phyloP scores from a whole-genome alignment of 768 basidiomycete species.

The Boletales sp. region DNA sequence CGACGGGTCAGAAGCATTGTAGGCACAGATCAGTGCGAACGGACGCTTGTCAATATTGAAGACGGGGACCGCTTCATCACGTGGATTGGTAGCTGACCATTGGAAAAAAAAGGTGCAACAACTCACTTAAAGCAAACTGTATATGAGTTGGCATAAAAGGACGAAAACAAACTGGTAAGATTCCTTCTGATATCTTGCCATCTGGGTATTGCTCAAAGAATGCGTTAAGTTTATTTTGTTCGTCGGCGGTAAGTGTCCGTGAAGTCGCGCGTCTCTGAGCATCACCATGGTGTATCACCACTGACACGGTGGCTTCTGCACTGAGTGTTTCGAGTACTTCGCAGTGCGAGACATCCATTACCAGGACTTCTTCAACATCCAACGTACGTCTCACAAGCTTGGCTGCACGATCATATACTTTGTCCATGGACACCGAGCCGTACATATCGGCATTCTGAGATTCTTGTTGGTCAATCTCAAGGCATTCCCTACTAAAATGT shows the following conservation, averaged over 20 bases:
- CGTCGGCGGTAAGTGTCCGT: slow-evolving; percentile 59
- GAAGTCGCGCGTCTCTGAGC: slow-evolving; percentile 48
- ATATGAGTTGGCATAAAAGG: slow-evolving; percentile 78
- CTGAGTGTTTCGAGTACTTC: slow-evolving; percentile 74
- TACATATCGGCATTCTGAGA: slow-evolving; percentile 22
- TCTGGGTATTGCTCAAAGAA: slow-evolving; percentile 82
- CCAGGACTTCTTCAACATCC: slow-evolving; percentile 88
- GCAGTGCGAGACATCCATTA: slow-evolving; percentile 90
- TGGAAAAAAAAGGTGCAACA: neutral
- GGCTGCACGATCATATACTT: slow-evolving; percentile 87
- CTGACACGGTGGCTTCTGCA: slow-evolving; percentile 58
- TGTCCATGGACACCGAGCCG: slow-evolving; percentile 62
- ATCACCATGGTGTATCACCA: slow-evolving; percentile 70
- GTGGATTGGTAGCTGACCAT: slow-evolving; percentile 5
- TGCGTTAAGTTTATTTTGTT: slow-evolving; percentile 68
- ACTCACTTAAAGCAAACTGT: slow-evolving; percentile 84
- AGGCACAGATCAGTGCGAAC: slow-evolving; percentile 87
- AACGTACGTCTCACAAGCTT: slow-evolving; percentile 86
- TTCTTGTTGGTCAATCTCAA: slow-evolving; percentile 73
- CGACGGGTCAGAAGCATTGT: slow-evolving; percentile 77
- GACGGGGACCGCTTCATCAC: slow-evolving; percentile 74
- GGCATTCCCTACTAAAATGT: slow-evolving; percentile 89
- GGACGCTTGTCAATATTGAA: slow-evolving; percentile 92
- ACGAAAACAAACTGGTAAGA: slow-evolving; percentile 79
- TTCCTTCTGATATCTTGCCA: slow-evolving; percentile 83